A percentile compares a stretch with the other conserved stretches of the same genome.
Evolutionary conservation across 2,329 filamentous ascomycete genomes (phyloP).

Genomic region (Beauveria pseudobassiana): DNA sequence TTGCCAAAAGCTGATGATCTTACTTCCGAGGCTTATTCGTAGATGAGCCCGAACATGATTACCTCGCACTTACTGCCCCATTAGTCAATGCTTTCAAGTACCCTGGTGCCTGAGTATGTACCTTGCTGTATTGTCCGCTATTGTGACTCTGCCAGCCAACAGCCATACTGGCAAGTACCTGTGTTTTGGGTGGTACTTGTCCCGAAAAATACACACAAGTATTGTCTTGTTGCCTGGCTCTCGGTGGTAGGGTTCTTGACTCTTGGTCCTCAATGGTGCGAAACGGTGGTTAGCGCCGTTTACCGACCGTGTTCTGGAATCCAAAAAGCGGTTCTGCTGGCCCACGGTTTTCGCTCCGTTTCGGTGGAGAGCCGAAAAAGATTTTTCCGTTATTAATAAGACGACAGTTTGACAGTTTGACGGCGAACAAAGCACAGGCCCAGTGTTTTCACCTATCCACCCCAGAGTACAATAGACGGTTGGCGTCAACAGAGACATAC

Average conservation of each 20-base stretch:
- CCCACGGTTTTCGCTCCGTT: conserved; percentile 4
- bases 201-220: neutral
- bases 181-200: neutral
- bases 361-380: conserved; percentile 6
- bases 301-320: conserved; percentile 10
- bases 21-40: neutral
- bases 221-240: no score
- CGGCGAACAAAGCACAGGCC: neutral
- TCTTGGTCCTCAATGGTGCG: neutral
- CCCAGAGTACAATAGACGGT: neutral
- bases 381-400: neutral
- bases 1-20: neutral
- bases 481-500: neutral
- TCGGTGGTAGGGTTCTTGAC: neutral
- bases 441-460: neutral
- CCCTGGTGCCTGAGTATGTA: neutral
- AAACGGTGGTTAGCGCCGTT: conserved; percentile 10
- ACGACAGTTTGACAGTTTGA: neutral
- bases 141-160: neutral
- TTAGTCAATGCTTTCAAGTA: neutral
- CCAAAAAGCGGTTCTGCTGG: conserved; percentile 1
- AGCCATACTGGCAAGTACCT: no score
- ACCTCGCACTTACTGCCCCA: neutral
- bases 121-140: neutral
- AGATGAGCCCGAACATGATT: neutral